Base-by-base conservation (phyloP, 2,329 filamentous ascomycete genomes). In the Aureobasidium lini region DNA sequence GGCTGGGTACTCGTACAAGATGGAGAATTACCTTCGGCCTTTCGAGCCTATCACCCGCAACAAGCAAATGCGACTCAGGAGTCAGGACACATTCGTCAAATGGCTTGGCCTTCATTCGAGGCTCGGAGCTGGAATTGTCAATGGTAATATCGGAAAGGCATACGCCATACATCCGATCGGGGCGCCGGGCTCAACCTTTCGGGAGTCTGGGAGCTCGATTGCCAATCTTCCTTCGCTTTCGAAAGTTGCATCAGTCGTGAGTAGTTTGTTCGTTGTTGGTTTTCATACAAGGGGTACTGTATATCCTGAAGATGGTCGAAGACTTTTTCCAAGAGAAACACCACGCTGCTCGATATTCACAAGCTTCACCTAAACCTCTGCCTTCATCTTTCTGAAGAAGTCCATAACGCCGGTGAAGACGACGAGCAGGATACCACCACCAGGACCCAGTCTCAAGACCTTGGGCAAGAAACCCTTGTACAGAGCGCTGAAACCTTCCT, bases 391-490 rank as follows among this genome's bases (percentile, higher is more conserved):
- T 68, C 90, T 84, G 86, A 96, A 96, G 74, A 95, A 95, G 73
- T 96, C 92, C 84, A 90, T 90, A 60, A 92, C 86, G 59, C 86
- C 85, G n/a, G 88, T 92, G 77, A 88, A 94, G 52, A 94, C 89
- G 58, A 93, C 90, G 43, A 95, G 80, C 61, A 95, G 78, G 67
- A 95, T 85, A 77, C 84, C 84, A 71, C 84, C 84, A 67, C 84
- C 87, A 31, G 88, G 88, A 62, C 87, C 85, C 64, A 88, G 72
- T 76, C 89, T 80, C 64, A 95, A 79, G 37, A 96, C 94, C 84
- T 99, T 99, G 66, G 94, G 94, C 63, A 94, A 71, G 82, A 99
- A 99, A 15, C 94, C 94, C 83, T 97, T 99, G 82, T 99, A 99
- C 62, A 99, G 79, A 40, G 94, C 94, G 49, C 76, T 77, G 72